These are phyloP conservation scores for Phialophora verrucosa DNA, from an alignment of 2,329 filamentous ascomycete genomes.

Conservation along the genomic window DNA sequence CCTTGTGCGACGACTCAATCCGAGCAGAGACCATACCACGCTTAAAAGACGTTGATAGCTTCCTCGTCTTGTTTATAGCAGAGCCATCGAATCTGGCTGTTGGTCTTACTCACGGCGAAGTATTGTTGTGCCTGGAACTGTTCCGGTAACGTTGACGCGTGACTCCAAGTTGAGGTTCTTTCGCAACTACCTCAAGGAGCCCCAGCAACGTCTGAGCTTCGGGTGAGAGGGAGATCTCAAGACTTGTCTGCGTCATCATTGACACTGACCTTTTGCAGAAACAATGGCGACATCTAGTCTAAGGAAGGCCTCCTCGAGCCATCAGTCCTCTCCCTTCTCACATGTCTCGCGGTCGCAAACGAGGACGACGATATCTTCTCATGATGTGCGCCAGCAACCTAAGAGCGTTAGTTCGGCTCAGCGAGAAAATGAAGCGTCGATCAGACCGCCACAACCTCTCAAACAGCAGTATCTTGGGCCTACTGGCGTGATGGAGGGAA, in stretches of 20 bases:
- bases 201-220: neutral
- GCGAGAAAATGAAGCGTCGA: neutral
- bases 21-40: slow-evolving; percentile 15
- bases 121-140: neutral
- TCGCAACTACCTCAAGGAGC: neutral
- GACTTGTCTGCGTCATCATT: neutral
- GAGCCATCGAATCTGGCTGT: slow-evolving; percentile 5
- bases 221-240: neutral
- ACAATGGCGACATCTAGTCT: neutral
- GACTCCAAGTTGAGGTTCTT: neutral
- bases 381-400: neutral
- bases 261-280: neutral
- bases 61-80: slow-evolving; percentile 24
- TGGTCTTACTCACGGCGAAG: neutral
- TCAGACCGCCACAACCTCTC: neutral
- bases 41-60: slow-evolving; percentile 6
- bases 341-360: neutral
- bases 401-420: neutral
- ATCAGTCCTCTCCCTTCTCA: neutral
- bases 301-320: neutral
- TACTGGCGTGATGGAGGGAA: slow-evolving; percentile 17
- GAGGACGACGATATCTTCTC: neutral
- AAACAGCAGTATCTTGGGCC: neutral
- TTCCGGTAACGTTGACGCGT: neutral
- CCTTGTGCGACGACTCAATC: slow-evolving; percentile 26